phyloP scores from a whole-genome alignment of 2,329 filamentous ascomycete species.

The Fusarium poae region DNA sequence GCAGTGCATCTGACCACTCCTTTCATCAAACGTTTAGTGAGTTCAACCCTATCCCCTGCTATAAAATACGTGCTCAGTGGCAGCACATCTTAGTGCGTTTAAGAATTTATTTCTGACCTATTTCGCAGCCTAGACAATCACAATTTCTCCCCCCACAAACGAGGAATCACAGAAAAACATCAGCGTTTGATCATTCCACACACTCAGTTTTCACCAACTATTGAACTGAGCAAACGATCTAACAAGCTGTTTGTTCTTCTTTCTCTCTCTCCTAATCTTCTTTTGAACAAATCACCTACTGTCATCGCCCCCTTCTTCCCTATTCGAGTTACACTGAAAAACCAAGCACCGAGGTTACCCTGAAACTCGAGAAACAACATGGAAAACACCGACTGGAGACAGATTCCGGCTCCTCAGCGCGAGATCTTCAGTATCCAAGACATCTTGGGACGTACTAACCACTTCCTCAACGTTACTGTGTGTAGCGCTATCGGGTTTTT shows the following conservation, averaged over 20 bases:
- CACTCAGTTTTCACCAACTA: neutral
- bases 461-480: neutral
- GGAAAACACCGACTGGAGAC: neutral
- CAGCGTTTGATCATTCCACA: neutral
- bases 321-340: neutral
- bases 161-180: too few species aligned
- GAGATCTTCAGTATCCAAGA: slow-evolving; percentile 20
- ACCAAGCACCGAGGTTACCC: neutral
- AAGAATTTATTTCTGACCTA: neutral
- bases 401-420: neutral
- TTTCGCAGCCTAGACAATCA: neutral
- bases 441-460: neutral
- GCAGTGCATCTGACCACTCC: neutral
- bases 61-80: neutral
- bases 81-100: neutral
- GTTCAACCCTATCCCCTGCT: neutral
- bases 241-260: neutral
- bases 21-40: neutral
- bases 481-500: slow-evolving; percentile 10
- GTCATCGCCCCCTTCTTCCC: too few species aligned
- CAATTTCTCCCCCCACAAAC: neutral
- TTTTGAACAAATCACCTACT: neutral
- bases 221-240: neutral
- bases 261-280: neutral
- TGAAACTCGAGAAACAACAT: neutral